These are phyloP conservation scores for Sinapis alba DNA, from an alignment of 441 rosid genomes.

Conservation along the genomic window DNA sequence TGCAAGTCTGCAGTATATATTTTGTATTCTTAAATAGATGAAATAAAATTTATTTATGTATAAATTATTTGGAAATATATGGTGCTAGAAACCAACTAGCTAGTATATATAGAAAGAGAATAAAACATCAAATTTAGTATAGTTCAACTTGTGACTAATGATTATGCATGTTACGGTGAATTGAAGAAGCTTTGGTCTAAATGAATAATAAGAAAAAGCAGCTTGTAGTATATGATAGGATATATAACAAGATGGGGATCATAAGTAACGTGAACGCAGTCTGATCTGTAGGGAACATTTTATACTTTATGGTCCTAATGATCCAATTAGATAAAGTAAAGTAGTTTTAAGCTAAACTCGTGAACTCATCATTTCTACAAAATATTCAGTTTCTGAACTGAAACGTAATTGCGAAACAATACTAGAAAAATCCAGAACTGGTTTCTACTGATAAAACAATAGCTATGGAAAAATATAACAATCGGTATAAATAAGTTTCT, in stretches of 20 bases:
- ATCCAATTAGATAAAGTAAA: slow-evolving; percentile 6
- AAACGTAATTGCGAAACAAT: not conserved
- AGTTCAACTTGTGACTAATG: slow-evolving; percentile 41
- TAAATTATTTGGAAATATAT: too few species aligned
- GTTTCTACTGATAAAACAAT: too few species aligned
- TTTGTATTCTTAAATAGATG: too few species aligned
- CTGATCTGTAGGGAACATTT: slow-evolving; percentile 36
- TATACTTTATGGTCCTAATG: slow-evolving; percentile 11
- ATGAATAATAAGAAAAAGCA: slow-evolving; percentile 24
- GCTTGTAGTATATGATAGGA: slow-evolving; percentile 13
- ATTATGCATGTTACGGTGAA: slow-evolving; percentile 38
- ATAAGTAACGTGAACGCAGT: slow-evolving; percentile 41
- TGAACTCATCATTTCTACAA: slow-evolving; percentile 29
- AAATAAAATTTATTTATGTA: too few species aligned
- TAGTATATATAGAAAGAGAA: not conserved
- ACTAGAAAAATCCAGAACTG: too few species aligned
- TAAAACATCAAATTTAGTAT: slow-evolving; percentile 26
- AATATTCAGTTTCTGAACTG: not conserved
- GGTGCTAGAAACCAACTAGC: too few species aligned
- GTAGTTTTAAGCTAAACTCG: slow-evolving; percentile 20
- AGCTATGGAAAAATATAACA: too few species aligned
- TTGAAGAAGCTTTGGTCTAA: slow-evolving; percentile 23
- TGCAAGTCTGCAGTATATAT: slow-evolving; percentile 18
- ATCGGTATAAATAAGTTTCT: too few species aligned
- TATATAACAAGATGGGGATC: slow-evolving; percentile 30